Evolutionary conservation across 2,329 filamentous ascomycete genomes (phyloP).

Genomic region (Scytalidium sp.): DNA sequence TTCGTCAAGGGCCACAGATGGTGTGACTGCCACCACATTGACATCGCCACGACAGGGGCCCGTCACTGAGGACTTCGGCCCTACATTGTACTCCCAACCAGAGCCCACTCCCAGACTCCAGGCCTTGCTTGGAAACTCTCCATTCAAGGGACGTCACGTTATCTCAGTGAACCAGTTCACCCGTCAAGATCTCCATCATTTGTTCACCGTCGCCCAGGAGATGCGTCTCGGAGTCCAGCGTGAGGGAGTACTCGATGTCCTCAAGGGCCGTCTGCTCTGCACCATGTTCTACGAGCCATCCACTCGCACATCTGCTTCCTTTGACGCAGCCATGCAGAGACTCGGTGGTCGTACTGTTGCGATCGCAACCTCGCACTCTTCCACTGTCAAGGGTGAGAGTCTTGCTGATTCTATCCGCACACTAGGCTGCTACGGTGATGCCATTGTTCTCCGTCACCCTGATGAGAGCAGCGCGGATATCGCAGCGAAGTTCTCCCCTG

Average conservation of each 20-base stretch:
- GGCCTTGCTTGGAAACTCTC: slow-evolving; percentile 72
- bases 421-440: slow-evolving; percentile 90
- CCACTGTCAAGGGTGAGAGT: slow-evolving; percentile 90
- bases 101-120: slow-evolving; percentile 60
- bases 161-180: slow-evolving; percentile 90
- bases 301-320: slow-evolving; percentile 90
- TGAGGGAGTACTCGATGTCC: slow-evolving; percentile 81
- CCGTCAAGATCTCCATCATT: slow-evolving; percentile 81
- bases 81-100: slow-evolving; percentile 46
- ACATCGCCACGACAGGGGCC: slow-evolving; percentile 19
- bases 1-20: slow-evolving; percentile 32
- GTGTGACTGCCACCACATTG: slow-evolving; percentile 24
- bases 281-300: slow-evolving; percentile 98
- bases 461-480: slow-evolving; percentile 75
- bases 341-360: slow-evolving; percentile 84
- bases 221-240: slow-evolving; percentile 95
- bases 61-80: slow-evolving; percentile 43
- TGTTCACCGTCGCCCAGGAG: slow-evolving; percentile 96
- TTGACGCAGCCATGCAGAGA: slow-evolving; percentile 97
- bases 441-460: slow-evolving; percentile 93
- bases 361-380: slow-evolving; percentile 80
- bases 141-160: slow-evolving; percentile 87
- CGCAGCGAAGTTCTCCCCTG: slow-evolving; percentile 81
- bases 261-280: slow-evolving; percentile 82
- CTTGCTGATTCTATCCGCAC: slow-evolving; percentile 93